Percentiles rank a stretch among this genome's conserved stretches.
Conservation (phyloP, 345 rosid genomes). For the Eucalyptus victrix region DNA sequence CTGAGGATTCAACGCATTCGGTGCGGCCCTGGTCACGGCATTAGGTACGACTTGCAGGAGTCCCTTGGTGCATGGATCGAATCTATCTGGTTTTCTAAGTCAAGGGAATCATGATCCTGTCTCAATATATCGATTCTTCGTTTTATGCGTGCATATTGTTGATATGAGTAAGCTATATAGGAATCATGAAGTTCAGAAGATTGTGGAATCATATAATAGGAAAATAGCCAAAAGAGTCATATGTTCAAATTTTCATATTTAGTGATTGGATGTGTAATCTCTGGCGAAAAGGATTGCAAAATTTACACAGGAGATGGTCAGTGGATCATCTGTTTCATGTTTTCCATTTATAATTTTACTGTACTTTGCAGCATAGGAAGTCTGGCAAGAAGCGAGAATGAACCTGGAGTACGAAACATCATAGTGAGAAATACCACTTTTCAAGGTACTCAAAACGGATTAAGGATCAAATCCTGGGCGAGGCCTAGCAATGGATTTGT, state of each 20-base stretch:
- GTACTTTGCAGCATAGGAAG: slow-evolving; percentile 40
- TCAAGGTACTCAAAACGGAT: slow-evolving; percentile 28
- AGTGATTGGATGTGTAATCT: background rate
- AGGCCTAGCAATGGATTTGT: slow-evolving; percentile 50
- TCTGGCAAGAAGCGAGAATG: slow-evolving; percentile 21
- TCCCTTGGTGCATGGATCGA: background rate
- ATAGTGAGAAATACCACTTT: slow-evolving; percentile 25
- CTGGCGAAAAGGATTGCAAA: background rate
- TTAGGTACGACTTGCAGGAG: background rate
- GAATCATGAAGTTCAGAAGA: background rate
- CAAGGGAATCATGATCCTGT: background rate
- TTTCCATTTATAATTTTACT: background rate
- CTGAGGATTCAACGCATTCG: background rate
- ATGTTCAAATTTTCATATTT: background rate
- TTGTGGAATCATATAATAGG: background rate
- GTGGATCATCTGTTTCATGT: background rate
- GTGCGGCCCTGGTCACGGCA: slow-evolving; percentile 22
- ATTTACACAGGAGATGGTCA: background rate
- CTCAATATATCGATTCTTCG: background rate
- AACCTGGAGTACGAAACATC: slow-evolving; percentile 47
- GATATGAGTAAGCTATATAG: background rate
- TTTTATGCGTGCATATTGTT: background rate
- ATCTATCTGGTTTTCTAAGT: background rate
- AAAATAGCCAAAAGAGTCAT: background rate
- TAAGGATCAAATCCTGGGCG: slow-evolving; percentile 64